A percentile compares a stretch with the other conserved stretches of the same genome.
Conservation (phyloP, 2,329 filamentous ascomycete genomes). For the Arthrobotrys musiformis region DNA sequence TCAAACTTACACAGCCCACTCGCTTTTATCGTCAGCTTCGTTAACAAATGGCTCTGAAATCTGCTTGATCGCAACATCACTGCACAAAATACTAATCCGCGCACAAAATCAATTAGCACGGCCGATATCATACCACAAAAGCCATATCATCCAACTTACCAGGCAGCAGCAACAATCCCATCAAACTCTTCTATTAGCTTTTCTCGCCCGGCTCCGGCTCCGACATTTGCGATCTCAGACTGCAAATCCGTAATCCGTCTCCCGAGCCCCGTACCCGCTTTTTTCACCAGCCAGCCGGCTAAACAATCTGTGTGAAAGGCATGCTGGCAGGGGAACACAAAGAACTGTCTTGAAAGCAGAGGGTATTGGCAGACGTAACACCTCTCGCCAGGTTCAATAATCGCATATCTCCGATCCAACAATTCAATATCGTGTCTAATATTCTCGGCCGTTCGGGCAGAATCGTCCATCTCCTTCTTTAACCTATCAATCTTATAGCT, state of each 20-base stretch:
- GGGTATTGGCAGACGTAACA: constrained; percentile 90
- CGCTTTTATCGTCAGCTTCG: constrained; percentile 75
- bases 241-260: constrained; percentile 87
- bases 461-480: constrained; percentile 95
- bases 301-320: constrained; percentile 97
- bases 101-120: not conserved
- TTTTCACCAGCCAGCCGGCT: constrained; percentile 83
- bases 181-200: constrained; percentile 88
- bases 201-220: constrained; percentile 78
- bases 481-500: constrained; percentile 87
- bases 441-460: constrained; percentile 84
- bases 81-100: constrained; percentile 80
- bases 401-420: constrained; percentile 88
- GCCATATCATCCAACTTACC: constrained; percentile 69
- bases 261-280: constrained; percentile 78
- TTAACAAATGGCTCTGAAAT: constrained; percentile 93
- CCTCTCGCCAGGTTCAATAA: constrained; percentile 94
- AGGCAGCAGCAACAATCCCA: constrained; percentile 87
- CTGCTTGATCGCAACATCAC: constrained; percentile 91
- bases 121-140: constrained; percentile 1
- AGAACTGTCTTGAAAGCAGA: constrained; percentile 89
- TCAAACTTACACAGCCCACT: constrained; percentile 76
- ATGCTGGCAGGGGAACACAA: constrained; percentile 98
- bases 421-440: constrained; percentile 90
- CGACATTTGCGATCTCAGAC: constrained; percentile 79